These are phyloP conservation scores for Kazachstania kunashirensis DNA, from an alignment of 805 yeast genomes.

Conservation along the genomic window DNA sequence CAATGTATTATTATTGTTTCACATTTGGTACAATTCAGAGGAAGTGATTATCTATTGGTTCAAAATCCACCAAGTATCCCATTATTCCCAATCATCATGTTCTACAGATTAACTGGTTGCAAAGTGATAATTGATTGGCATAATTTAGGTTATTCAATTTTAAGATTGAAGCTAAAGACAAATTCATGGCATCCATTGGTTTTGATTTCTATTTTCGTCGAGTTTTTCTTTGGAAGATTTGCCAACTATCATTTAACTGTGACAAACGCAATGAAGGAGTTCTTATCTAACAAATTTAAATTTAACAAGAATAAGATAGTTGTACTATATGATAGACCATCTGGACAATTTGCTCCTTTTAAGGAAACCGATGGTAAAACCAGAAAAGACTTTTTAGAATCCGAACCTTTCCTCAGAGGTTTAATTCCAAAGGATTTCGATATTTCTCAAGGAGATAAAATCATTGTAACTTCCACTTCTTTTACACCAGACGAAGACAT, in stretches of 20 bases:
- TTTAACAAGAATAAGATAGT: constrained; percentile 40
- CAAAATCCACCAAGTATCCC: constrained; percentile 96
- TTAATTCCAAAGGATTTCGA: constrained; percentile 30
- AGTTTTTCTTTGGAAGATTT: constrained; percentile 46
- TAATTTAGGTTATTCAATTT: constrained; percentile 77
- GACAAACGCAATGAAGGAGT: constrained; percentile 60
- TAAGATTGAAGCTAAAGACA: constrained; percentile 52
- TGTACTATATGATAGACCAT: constrained; percentile 83
- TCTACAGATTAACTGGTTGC: constrained; percentile 48
- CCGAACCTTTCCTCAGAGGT: constrained; percentile 28
- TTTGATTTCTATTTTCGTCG: constrained; percentile 49
- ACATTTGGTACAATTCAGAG: constrained; percentile 45
- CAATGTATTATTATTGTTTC: constrained; percentile 43
- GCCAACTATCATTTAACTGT: constrained; percentile 76
- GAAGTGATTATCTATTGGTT: constrained; percentile 59
- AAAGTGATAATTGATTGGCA: constrained; percentile 90
- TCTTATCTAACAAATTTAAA: constrained; percentile 46
- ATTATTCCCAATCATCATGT: constrained; percentile 50
- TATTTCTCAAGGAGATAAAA: constrained; percentile 37
- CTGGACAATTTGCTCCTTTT: constrained; percentile 51
- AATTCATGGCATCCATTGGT: constrained; percentile 52
- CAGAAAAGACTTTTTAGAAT: constrained; percentile 10
- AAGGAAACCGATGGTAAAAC: constrained; percentile 14
- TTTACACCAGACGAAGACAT: constrained; percentile 96
- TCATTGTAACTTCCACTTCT: constrained; percentile 82